Conservation (phyloP, 1,284 basidiomycete species). For the Mycosarcoma mackinlayi region DNA sequence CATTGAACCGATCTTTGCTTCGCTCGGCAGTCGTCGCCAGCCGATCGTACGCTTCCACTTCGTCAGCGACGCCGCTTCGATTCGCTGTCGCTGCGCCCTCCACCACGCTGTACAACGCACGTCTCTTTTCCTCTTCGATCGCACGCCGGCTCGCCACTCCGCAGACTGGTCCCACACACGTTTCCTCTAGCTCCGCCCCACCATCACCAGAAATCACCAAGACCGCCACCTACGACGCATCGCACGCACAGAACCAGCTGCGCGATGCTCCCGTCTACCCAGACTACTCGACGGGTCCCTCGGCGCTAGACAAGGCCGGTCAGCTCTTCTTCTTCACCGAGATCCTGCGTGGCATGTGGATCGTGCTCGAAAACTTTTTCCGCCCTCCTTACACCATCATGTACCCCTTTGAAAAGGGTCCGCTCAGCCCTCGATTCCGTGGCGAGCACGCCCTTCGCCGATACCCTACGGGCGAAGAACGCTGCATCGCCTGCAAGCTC, state of each 20-base stretch:
- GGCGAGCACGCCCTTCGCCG: slow-evolving; percentile 98
- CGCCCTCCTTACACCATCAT: slow-evolving; percentile 97
- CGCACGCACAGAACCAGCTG: slow-evolving; percentile 26
- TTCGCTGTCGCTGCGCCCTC: slow-evolving; percentile 37
- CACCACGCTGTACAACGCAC: slow-evolving; percentile 30
- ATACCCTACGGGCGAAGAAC: slow-evolving; percentile 98
- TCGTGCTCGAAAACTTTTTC: slow-evolving; percentile 98
- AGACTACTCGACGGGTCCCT: slow-evolving; percentile 75
- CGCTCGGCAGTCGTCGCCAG: slow-evolving; percentile 43
- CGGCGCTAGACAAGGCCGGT: slow-evolving; percentile 82
- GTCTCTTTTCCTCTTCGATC: slow-evolving; percentile 46
- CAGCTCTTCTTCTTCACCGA: slow-evolving; percentile 99
- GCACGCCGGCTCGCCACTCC: slow-evolving; percentile 45
- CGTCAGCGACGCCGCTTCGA: slow-evolving; percentile 33
- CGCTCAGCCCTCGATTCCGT: slow-evolving; percentile 95
- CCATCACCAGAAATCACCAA: slow-evolving; percentile 37
- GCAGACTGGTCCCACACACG: slow-evolving; percentile 45
- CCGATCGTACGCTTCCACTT: slow-evolving; percentile 40
- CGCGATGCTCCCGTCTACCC: slow-evolving; percentile 45
- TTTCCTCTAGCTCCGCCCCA: slow-evolving; percentile 10
- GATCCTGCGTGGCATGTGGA: slow-evolving; percentile 97
- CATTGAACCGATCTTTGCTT: slow-evolving; percentile 49
- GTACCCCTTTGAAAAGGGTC: slow-evolving; percentile 85
- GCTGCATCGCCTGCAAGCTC: slow-evolving; percentile 97
- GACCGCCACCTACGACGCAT: slow-evolving; percentile 43